A percentile compares a stretch with the other conserved stretches of the same genome.
Conservation (phyloP, 768 basidiomycete genomes). For the Rhodosporidiobolus sp. region DNA sequence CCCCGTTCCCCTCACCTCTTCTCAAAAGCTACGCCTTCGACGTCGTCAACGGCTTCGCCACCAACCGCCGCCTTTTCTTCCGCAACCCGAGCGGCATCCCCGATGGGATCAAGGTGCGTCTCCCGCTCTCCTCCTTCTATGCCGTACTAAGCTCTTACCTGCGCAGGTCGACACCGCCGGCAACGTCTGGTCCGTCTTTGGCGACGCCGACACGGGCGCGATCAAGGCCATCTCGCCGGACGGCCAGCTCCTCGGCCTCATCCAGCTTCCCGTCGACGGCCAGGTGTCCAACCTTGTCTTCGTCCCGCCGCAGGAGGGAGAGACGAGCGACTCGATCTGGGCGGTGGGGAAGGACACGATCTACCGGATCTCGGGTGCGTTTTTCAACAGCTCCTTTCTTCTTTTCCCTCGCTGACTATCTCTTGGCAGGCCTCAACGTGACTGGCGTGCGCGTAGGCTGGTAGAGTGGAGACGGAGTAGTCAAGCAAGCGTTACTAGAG, state of each 20-base stretch:
- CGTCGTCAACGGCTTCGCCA: neutral
- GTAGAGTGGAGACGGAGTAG: neutral
- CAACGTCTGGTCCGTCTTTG: neutral
- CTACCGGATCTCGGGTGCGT: neutral
- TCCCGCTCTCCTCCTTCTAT: neutral
- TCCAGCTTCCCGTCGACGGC: neutral
- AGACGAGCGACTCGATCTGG: neutral
- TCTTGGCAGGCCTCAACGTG: neutral
- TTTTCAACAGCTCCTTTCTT: neutral
- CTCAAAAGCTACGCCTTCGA: constrained; percentile 6
- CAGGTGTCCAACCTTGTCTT: neutral
- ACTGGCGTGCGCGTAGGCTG: neutral
- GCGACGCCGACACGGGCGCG: neutral
- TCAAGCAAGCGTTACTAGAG: neutral
- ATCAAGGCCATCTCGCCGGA: neutral
- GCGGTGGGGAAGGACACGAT: neutral
- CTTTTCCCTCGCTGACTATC: neutral
- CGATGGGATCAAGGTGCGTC: neutral
- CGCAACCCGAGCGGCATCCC: neutral
- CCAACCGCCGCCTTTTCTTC: neutral
- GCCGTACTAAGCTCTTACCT: neutral
- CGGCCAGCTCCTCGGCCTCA: neutral
- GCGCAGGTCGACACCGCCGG: neutral
- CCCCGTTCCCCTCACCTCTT: neutral
- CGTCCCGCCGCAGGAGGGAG: neutral